A percentile compares a stretch with the other conserved stretches of the same genome.
These are phyloP conservation scores for Thelonectria rubi DNA, from an alignment of 2,329 filamentous ascomycete genomes.

Conservation along the genomic window DNA sequence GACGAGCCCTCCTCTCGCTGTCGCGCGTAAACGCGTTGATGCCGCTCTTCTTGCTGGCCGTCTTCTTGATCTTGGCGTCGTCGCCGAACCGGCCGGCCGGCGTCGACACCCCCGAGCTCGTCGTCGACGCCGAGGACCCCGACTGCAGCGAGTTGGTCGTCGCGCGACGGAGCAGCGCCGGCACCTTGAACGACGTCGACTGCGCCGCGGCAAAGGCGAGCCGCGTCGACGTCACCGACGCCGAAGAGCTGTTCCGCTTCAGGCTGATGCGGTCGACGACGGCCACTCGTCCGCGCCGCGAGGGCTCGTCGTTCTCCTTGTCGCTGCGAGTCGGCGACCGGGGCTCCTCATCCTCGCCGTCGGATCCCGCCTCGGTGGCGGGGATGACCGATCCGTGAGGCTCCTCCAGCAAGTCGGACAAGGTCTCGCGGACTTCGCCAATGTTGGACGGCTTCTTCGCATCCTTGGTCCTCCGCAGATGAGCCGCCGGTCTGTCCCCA, in stretches of 20 bases:
- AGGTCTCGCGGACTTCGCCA: slow-evolving; percentile 81
- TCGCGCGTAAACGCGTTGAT: slow-evolving; percentile 69
- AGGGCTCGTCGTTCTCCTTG: slow-evolving; percentile 59
- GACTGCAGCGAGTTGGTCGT: slow-evolving; percentile 71
- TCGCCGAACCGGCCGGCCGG: slow-evolving; percentile 54
- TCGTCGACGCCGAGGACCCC: slow-evolving; percentile 45
- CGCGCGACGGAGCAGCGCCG: slow-evolving; percentile 75
- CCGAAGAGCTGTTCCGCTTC: slow-evolving; percentile 63
- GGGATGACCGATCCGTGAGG: slow-evolving; percentile 61
- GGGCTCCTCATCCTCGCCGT: slow-evolving; percentile 56
- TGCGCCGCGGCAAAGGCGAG: slow-evolving; percentile 66
- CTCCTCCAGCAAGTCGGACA: slow-evolving; percentile 85
- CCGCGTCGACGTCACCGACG: slow-evolving; percentile 46
- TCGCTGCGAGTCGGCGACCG: slow-evolving; percentile 46
- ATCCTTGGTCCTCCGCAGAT: slow-evolving; percentile 68
- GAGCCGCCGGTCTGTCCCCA: slow-evolving; percentile 62
- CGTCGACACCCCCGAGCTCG: slow-evolving; percentile 47
- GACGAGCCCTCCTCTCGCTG: slow-evolving; percentile 63
- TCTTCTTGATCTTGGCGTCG: slow-evolving; percentile 67
- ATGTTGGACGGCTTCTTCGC: slow-evolving; percentile 77
- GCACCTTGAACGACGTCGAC: slow-evolving; percentile 69
- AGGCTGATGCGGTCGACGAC: slow-evolving; percentile 80
- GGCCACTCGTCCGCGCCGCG: slow-evolving; percentile 49
- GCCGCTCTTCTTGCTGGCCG: slow-evolving; percentile 67
- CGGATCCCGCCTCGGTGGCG: slow-evolving; percentile 50